phyloP scores from a whole-genome alignment of 768 basidiomycete species.

The Paxillus ammoniavirescens region DNA sequence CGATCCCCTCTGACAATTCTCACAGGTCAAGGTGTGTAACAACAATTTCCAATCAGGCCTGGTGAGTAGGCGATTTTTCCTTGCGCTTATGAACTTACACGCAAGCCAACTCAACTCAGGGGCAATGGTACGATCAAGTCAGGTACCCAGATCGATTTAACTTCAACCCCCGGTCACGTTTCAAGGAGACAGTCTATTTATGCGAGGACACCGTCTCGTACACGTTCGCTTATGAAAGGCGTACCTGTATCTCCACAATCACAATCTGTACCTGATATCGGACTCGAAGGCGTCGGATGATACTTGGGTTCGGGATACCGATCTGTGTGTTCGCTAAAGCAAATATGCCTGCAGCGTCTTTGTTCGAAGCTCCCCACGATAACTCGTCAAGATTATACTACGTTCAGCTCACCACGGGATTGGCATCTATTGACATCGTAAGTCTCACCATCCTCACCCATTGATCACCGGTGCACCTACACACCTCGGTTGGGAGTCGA shows the following conservation, averaged over 20 bases:
- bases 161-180: slow-evolving; percentile 30
- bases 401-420: background rate
- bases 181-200: background rate
- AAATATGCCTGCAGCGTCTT: background rate
- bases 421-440: background rate
- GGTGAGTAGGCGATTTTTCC: background rate
- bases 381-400: background rate
- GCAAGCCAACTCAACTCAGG: slow-evolving; percentile 21
- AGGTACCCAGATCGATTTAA: slow-evolving; percentile 34
- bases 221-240: slow-evolving; percentile 6
- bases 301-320: background rate
- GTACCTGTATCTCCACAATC: slow-evolving; percentile 17
- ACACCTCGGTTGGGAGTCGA: background rate
- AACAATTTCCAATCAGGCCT: slow-evolving; percentile 3
- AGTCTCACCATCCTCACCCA: background rate
- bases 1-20: no score
- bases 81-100: background rate
- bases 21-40: background rate
- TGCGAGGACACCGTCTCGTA: slow-evolving; percentile 6
- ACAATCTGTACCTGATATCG: slow-evolving; percentile 16
- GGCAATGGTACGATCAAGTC: slow-evolving; percentile 34
- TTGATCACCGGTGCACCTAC: background rate
- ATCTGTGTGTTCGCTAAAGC: background rate
- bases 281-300: background rate
- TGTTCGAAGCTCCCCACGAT: background rate